Base-by-base conservation (phyloP, 2,329 filamentous ascomycete species). In the Fusarium nematophilum region DNA sequence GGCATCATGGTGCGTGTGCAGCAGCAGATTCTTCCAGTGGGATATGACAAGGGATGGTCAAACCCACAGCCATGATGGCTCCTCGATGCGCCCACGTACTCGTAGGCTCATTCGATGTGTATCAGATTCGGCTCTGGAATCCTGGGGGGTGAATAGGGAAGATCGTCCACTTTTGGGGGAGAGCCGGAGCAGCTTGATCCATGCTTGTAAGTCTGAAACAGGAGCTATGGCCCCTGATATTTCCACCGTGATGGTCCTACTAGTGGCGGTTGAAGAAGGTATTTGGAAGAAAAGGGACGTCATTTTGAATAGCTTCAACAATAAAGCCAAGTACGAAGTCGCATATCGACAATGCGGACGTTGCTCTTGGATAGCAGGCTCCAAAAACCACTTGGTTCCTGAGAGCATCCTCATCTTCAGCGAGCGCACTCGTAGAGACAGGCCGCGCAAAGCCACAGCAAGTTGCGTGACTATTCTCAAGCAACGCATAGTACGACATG, bases 151-250 rank as follows among this genome's bases (percentile, higher is more conserved):
- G 47, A 30, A 42, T 34, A 31, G n/a, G 40, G 56, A 50, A 46
- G 30, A 38, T 42, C 38, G 45, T 45, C 56, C 60, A 53, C 40
- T 57, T 53, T 34, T 34, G 46, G 44, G 18, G 18, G 29, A 31
- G 10, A 15, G 40, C 42, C 31, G 51, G 59, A 54, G 23, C 30
- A 34, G 39, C 27, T 26, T 37, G 37, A 31, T 38, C 60, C 47
- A 40, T 58, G 47, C 11, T 42, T 44, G 29, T 46, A 17, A 25
- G 57, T 40, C 44, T 64, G 60, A 64, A 64, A 64, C 60, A 54
- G 31, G 42, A 58, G 52, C 57, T 44, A 34, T 33, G 15, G n/a
- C 39, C 60, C 60, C 60, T 64, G 51, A 62, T 54, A 62, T 62
- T 52, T 57, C 26, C 21, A 21, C 21, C 6, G 21, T 6, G 6